Evolutionary conservation across 176 grass and related monocot genomes (phyloP).

Genomic region (Tuctoria greenei): DNA sequence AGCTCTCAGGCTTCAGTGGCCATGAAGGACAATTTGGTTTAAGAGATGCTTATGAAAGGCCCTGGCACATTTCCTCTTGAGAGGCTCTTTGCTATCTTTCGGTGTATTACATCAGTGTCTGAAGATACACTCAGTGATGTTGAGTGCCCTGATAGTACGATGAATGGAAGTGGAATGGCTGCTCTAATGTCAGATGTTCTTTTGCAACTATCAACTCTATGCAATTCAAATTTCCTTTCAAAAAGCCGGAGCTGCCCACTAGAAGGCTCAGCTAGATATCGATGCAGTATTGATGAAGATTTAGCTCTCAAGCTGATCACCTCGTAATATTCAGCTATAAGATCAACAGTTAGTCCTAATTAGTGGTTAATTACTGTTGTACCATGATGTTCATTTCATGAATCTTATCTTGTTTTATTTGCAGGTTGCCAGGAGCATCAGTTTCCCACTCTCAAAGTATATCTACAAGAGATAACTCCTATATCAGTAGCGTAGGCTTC

Average conservation of each 20-base stretch:
- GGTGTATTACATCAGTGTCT: constrained; percentile 83
- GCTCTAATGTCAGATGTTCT: constrained; percentile 82
- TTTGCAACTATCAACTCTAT: constrained; percentile 89
- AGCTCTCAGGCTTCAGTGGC: constrained; percentile 62
- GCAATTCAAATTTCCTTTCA: constrained; percentile 89
- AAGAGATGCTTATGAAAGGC: constrained; percentile 91
- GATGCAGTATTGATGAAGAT: constrained; percentile 88
- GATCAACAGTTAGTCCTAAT: not conserved
- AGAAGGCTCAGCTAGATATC: constrained; percentile 80
- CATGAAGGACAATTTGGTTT: constrained; percentile 55
- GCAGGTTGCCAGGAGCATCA: constrained; percentile 88
- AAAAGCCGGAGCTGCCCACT: constrained; percentile 83
- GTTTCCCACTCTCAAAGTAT: constrained; percentile 89
- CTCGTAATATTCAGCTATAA: constrained; percentile 4
- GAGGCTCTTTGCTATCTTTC: constrained; percentile 94
- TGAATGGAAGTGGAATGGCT: constrained; percentile 35
- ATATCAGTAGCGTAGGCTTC: constrained; percentile 12
- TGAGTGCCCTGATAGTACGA: constrained; percentile 34
- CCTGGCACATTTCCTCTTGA: constrained; percentile 90
- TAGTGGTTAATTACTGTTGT: not conserved
- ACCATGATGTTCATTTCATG: constrained; percentile 25
- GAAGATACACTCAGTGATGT: constrained; percentile 58
- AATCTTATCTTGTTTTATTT: constrained; percentile 42
- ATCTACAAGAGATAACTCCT: constrained; percentile 85
- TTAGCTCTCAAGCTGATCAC: constrained; percentile 82